Evolutionary conservation across 2,329 filamentous ascomycete genomes (phyloP).

Genomic region (Aspergillus ochraceoroseus): DNA sequence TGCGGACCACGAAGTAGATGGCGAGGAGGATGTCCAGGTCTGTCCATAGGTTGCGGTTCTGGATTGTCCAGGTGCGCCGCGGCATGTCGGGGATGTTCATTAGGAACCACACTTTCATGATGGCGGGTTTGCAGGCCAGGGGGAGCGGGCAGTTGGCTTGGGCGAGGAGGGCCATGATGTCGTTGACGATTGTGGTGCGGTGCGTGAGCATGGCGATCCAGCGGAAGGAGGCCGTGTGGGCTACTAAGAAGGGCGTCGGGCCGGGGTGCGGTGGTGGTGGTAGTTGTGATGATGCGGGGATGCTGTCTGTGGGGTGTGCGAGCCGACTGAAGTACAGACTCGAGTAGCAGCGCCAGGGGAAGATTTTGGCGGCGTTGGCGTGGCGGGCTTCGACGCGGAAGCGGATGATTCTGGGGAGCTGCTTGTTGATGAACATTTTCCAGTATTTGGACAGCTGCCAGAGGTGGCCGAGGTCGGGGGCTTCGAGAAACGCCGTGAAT

Average conservation of each 20-base stretch:
- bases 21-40: constrained; percentile 58
- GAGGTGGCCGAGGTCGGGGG: too few species aligned
- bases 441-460: too few species aligned
- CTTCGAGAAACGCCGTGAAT: too few species aligned
- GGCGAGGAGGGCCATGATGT: constrained; percentile 60
- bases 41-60: constrained; percentile 52
- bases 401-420: constrained; percentile 51
- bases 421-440: too few species aligned
- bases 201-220: constrained; percentile 65
- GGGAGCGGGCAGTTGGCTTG: constrained; percentile 57
- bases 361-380: constrained; percentile 42
- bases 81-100: constrained; percentile 60
- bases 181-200: constrained; percentile 53
- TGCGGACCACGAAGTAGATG: constrained; percentile 64
- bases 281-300: too few species aligned
- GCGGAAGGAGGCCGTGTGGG: constrained; percentile 52
- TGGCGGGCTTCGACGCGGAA: too few species aligned
- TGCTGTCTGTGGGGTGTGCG: too few species aligned
- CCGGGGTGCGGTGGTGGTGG: background rate
- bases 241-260: constrained; percentile 33
- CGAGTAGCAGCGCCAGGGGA: constrained; percentile 58
- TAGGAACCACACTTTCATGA: constrained; percentile 68
- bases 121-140: constrained; percentile 40
- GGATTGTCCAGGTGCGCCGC: constrained; percentile 53
- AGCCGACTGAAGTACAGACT: constrained; percentile 49